A percentile compares a stretch with the other conserved stretches of the same genome.
Evolutionary conservation across 1,139 yeast genomes (phyloP).

Genomic region (Debaryomyces singareniensis): DNA sequence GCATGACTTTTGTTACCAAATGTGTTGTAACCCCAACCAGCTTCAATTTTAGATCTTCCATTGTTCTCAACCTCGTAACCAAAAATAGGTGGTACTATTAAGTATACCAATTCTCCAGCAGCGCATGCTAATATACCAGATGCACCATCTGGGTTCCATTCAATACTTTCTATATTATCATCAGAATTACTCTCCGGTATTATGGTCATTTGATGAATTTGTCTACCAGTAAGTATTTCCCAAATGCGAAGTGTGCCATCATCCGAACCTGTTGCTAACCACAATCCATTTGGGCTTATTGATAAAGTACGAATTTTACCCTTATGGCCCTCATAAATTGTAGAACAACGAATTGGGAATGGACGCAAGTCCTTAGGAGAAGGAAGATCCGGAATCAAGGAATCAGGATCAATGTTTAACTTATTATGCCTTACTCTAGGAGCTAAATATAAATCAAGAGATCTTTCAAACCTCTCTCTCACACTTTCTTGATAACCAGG

Average conservation of each 20-base stretch:
- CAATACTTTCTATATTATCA: constrained; percentile 75
- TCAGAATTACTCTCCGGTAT: constrained; percentile 50
- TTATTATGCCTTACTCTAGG: constrained; percentile 93
- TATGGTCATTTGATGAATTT: constrained; percentile 63
- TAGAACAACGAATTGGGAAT: constrained; percentile 92
- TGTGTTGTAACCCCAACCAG: constrained; percentile 90
- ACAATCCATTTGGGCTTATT: constrained; percentile 84
- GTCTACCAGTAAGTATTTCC: constrained; percentile 95
- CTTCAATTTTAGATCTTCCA: constrained; percentile 73
- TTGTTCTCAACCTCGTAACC: constrained; percentile 82
- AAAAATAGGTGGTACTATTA: constrained; percentile 84
- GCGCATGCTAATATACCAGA: constrained; percentile 77
- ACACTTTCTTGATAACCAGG: constrained; percentile 87
- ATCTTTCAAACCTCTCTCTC: constrained; percentile 90
- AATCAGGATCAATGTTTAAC: constrained; percentile 91
- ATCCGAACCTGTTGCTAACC: constrained; percentile 97
- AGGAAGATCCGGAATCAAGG: constrained; percentile 91
- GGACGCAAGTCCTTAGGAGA: constrained; percentile 96
- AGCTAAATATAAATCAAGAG: constrained; percentile 88
- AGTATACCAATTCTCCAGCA: constrained; percentile 73
- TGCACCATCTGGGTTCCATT: constrained; percentile 82
- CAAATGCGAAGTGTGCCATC: constrained; percentile 94
- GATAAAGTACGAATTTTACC: constrained; percentile 79
- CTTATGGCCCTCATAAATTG: constrained; percentile 74
- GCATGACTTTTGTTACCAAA: constrained; percentile 47